These are phyloP conservation scores for Coemansia sp. DNA, from an alignment of 371 early-diverging fungal genomes.

Conservation along the genomic window DNA sequence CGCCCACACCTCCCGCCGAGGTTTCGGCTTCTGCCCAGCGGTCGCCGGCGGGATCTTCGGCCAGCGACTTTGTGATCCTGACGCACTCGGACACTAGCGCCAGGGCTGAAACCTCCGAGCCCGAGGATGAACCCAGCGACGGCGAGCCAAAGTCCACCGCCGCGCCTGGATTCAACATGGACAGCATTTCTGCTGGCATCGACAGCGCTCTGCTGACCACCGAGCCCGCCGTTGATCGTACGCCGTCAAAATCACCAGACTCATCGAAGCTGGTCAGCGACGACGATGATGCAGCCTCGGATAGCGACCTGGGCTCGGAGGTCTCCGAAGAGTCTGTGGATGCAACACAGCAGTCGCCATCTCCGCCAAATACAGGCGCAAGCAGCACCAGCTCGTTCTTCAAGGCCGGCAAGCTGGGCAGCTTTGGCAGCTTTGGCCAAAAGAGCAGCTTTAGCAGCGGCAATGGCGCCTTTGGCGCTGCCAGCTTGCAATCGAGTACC, in stretches of 20 bases:
- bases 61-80: slow-evolving; percentile 23
- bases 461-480: slow-evolving; percentile 7
- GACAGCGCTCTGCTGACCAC: not conserved
- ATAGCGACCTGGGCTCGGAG: not conserved
- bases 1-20: not conserved
- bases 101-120: not conserved
- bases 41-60: slow-evolving; percentile 11
- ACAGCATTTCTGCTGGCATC: slow-evolving; percentile 11
- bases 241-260: not conserved
- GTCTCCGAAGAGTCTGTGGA: not conserved
- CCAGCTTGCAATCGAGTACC: not conserved
- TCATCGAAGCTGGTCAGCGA: not conserved
- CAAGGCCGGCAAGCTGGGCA: slow-evolving; percentile 32
- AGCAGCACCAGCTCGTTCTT: slow-evolving; percentile 20
- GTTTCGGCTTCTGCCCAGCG: not conserved
- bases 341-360: no score
- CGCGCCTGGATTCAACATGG: slow-evolving; percentile 8
- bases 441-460: slow-evolving; percentile 3
- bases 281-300: not conserved
- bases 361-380: not conserved
- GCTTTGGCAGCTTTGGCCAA: slow-evolving; percentile 16
- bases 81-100: slow-evolving; percentile 14
- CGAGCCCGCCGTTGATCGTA: not conserved
- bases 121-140: not conserved
- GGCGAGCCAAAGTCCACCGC: not conserved